phyloP scores from a whole-genome alignment of 768 basidiomycete species.

The Cubamyces sp. region DNA sequence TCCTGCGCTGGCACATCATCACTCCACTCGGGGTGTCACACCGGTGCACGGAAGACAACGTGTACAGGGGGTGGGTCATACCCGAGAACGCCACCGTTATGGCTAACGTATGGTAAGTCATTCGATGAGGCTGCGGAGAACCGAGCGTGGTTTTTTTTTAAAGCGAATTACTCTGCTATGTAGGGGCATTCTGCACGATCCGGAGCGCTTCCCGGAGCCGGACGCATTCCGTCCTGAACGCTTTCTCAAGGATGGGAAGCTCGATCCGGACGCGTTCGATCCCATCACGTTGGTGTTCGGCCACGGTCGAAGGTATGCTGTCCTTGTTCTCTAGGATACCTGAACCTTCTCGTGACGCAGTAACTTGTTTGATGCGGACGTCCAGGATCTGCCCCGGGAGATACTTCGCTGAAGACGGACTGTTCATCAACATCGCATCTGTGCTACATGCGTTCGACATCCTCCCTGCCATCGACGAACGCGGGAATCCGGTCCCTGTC shows the following conservation, averaged over 20 bases:
- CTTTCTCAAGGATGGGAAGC: constrained; percentile 38
- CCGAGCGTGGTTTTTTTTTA: no score
- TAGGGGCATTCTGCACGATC: constrained; percentile 58
- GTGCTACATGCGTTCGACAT: constrained; percentile 24
- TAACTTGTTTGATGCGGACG: background rate
- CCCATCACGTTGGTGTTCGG: constrained; percentile 31
- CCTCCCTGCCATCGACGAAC: constrained; percentile 7
- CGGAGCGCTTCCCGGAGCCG: constrained; percentile 48
- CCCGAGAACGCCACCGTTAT: constrained; percentile 35
- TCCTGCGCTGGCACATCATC: constrained; percentile 20
- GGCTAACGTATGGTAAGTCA: constrained; percentile 23
- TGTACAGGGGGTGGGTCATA: constrained; percentile 44
- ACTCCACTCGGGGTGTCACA: constrained; percentile 30
- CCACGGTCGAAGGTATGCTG: constrained; percentile 27
- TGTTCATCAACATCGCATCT: constrained; percentile 22
- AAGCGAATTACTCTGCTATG: no score
- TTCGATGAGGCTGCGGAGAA: background rate
- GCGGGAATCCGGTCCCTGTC: constrained; percentile 15
- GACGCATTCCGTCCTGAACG: constrained; percentile 53
- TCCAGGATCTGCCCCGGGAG: constrained; percentile 26
- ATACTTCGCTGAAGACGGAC: constrained; percentile 14
- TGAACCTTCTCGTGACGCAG: no score
- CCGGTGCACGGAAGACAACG: constrained; percentile 42
- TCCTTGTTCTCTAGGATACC: no score
- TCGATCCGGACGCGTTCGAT: constrained; percentile 12